Percentiles rank a stretch among this genome's conserved stretches.
phyloP scores from a whole-genome alignment of 139 green algal species.

The Choricystis sp. region DNA sequence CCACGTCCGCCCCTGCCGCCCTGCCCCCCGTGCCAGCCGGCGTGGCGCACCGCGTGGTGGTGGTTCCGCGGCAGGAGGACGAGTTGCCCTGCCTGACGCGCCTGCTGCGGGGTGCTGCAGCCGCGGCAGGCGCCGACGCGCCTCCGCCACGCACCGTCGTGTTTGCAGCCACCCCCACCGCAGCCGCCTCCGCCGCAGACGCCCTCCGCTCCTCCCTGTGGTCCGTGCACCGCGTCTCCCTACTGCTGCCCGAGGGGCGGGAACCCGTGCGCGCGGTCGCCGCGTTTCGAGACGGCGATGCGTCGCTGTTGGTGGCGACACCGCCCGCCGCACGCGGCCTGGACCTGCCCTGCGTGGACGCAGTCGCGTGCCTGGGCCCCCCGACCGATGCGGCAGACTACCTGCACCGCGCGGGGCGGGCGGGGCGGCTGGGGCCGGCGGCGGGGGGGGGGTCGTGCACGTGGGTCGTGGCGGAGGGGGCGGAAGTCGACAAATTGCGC shows the following conservation, averaged over 20 bases:
- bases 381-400: conserved; percentile 45
- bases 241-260: conserved; percentile 55
- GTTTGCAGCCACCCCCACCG: conserved; percentile 28
- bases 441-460: conserved; percentile 22
- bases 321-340: conserved; percentile 48
- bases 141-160: conserved; percentile 43
- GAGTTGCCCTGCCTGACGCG: conserved; percentile 36
- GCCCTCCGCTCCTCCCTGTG: conserved; percentile 56
- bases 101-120: conserved; percentile 29
- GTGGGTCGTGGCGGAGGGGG: conserved; percentile 30
- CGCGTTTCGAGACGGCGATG: conserved; percentile 53
- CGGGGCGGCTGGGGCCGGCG: conserved; percentile 32
- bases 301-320: conserved; percentile 48
- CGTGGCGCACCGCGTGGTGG: conserved; percentile 32
- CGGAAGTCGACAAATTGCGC: conserved; percentile 24
- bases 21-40: conserved; percentile 12
- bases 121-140: conserved; percentile 21
- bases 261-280: conserved; percentile 59
- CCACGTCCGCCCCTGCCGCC: not conserved
- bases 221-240: conserved; percentile 51
- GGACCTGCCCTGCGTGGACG: conserved; percentile 65
- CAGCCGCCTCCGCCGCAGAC: conserved; percentile 27
- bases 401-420: conserved; percentile 60
- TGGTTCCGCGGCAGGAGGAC: conserved; percentile 8
- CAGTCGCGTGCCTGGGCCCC: conserved; percentile 62